Conservation (phyloP, 768 basidiomycete species). For the Epithele typhae region DNA sequence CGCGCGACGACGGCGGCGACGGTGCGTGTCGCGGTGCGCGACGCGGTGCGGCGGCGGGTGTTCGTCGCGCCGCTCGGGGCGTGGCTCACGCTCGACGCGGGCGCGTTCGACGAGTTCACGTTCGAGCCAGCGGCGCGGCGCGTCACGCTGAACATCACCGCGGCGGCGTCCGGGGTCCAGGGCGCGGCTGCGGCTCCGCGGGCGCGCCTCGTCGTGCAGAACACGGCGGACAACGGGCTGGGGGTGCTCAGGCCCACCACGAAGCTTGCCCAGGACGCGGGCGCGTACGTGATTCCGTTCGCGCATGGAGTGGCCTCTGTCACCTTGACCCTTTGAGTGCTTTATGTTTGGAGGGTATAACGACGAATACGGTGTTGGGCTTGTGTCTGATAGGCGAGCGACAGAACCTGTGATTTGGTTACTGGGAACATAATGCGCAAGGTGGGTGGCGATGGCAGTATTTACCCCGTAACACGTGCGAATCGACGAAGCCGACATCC, state of each 20-base stretch:
- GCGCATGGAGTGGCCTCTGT: conserved; percentile 31
- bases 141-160: conserved; percentile 38
- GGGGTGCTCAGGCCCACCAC: conserved; percentile 36
- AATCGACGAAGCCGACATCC: no score
- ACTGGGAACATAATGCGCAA: no score
- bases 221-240: conserved; percentile 34
- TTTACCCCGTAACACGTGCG: no score
- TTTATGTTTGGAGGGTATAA: no score
- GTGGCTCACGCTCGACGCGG: conserved; percentile 45
- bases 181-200: conserved; percentile 42
- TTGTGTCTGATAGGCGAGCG: no score
- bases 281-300: conserved; percentile 45
- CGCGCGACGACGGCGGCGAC: conserved; percentile 33
- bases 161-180: conserved; percentile 34
- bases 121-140: conserved; percentile 35
- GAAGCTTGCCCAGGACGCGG: conserved; percentile 36
- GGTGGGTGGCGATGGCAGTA: no score
- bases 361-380: no score
- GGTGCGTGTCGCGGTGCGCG: conserved; percentile 40
- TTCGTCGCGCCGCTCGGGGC: conserved; percentile 48
- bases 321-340: conserved; percentile 12
- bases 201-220: conserved; percentile 43
- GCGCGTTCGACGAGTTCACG: conserved; percentile 41
- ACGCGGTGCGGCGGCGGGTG: conserved; percentile 46
- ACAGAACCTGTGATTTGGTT: no score